Evolutionary conservation across 2,329 filamentous ascomycete genomes (phyloP).

Genomic region (Davidsoniella virescens): DNA sequence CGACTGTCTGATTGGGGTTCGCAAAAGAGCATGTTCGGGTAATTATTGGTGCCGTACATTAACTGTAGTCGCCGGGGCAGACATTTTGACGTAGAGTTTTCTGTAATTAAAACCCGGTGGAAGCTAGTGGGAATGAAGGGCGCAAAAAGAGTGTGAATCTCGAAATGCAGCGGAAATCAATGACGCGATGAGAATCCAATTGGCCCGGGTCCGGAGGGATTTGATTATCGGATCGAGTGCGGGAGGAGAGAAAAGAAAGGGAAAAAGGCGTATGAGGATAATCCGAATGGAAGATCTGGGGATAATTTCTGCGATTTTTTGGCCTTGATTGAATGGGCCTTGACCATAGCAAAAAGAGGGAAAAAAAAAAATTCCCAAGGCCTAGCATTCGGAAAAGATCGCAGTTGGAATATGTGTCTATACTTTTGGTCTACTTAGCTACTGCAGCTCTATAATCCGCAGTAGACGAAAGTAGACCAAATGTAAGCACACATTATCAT

Average conservation of each 20-base stretch:
- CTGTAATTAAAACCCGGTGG: constrained; percentile 1
- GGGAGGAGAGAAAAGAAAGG: background rate
- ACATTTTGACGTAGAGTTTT: constrained; percentile 10
- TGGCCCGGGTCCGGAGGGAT: constrained; percentile 11
- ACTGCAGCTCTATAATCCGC: rapidly evolving
- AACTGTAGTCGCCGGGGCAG: constrained; percentile 7
- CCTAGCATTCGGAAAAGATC: constrained; percentile 30
- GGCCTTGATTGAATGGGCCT: constrained; percentile 25
- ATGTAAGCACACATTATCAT: background rate
- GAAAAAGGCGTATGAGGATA: background rate
- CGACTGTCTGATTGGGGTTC: too few relatives aligned
- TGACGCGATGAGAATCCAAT: constrained; percentile 12
- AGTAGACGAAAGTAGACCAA: background rate
- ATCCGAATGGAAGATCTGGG: constrained; percentile 5
- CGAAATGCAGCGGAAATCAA: constrained; percentile 7
- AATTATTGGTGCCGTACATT: constrained; percentile 9
- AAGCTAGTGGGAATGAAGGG: background rate
- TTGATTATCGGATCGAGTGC: constrained; percentile 2
- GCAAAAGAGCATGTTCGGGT: background rate
- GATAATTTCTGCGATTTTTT: constrained; percentile 9
- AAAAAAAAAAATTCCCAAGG: constrained; percentile 22
- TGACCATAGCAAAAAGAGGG: constrained; percentile 24
- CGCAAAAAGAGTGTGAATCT: constrained; percentile 5
- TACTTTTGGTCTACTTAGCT: constrained; percentile 1
- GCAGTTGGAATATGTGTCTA: constrained; percentile 25